Evolutionary conservation across 768 basidiomycete genomes (phyloP), one percentile per base, ranked within the genome.

Genomic region (Panaeolus cyanescens): DNA sequence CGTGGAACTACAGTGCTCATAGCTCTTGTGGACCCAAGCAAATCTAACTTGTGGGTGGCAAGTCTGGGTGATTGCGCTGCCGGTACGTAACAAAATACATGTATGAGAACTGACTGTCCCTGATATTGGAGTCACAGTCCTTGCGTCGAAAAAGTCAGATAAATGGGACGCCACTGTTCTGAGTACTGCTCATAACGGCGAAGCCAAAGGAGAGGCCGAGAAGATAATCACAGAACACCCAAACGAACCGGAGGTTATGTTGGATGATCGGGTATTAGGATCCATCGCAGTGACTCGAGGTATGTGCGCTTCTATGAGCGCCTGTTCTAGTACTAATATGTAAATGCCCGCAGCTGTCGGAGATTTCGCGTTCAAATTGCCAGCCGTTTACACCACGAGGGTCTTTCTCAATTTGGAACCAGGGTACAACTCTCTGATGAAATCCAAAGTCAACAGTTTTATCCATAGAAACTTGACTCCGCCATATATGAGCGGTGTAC

Each of bases 241-340:
- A 15, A 78, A 74, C 22, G 83, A 82, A 65, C 33, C 64, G 0
- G 80, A 82, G 59, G 79, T 76, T 54, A 66, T 85, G 5, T 55
- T 78, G 34, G 70, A 77, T 20, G 70, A 80, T 55, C 76, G 85
- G 45, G 83, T 86, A 12, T 74, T 85, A 6, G 84, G 85, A 22
- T 79, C 80, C 1, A 80, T 86, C 53, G 85, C 84, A 17, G 83
- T 85, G 15, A 87, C 85, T 42, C 73, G 85, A 72, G 83, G 85
- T 80, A 63, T 54, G 76, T 70, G 7, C 2, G 19, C n/a, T 15
- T 34, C 28, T 45, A 15, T 12, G 1, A 5, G 1, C 2, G 25
- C 17, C 36, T 22, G 2, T 32, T 30, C 32, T 37, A 32, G 20
- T 30, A 25, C 45, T 13, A 17, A 40, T 36, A 55, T 10, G 32